phyloP scores from a whole-genome alignment of 106 monocot species.

The Dioscorea zingiberensis region DNA sequence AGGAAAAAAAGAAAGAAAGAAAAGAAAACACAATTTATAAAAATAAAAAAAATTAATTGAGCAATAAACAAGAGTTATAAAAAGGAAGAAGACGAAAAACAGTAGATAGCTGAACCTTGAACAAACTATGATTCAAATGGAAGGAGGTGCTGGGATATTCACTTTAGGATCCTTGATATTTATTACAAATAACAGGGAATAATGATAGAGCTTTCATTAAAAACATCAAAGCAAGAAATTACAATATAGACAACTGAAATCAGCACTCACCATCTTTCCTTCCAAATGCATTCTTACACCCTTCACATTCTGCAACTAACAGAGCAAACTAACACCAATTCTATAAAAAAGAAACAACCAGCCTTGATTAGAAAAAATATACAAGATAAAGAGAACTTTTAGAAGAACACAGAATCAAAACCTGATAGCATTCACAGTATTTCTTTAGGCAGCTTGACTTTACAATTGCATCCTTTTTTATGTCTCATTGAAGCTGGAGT shows the following conservation, averaged over 20 bases:
- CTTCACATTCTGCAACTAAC: constrained; percentile 77
- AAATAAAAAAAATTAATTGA: too few relatives aligned
- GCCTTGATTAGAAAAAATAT: constrained; percentile 8
- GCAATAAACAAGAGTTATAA: too few relatives aligned
- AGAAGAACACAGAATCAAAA: constrained; percentile 18
- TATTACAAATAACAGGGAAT: too few relatives aligned
- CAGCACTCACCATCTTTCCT: constrained; percentile 54
- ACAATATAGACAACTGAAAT: neutral
- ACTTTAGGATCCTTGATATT: too few relatives aligned
- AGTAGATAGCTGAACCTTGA: too few relatives aligned
- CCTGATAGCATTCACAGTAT: constrained; percentile 99
- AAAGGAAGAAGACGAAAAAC: too few relatives aligned
- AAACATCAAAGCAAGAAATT: too few relatives aligned
- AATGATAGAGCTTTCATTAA: too few relatives aligned
- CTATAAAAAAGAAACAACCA: constrained; percentile 25
- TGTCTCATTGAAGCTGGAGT: constrained; percentile 96
- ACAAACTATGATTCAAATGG: too few relatives aligned
- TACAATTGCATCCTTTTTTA: constrained; percentile 98
- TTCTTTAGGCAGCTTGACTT: constrained; percentile 97
- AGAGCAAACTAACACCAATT: constrained; percentile 79
- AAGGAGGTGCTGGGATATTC: too few relatives aligned
- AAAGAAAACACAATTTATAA: too few relatives aligned
- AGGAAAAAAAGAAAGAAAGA: neutral
- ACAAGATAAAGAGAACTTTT: neutral
- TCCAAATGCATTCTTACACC: constrained; percentile 85